phyloP scores from a whole-genome alignment of 2,329 filamentous ascomycete species.

The Xylariaceae sp. region DNA sequence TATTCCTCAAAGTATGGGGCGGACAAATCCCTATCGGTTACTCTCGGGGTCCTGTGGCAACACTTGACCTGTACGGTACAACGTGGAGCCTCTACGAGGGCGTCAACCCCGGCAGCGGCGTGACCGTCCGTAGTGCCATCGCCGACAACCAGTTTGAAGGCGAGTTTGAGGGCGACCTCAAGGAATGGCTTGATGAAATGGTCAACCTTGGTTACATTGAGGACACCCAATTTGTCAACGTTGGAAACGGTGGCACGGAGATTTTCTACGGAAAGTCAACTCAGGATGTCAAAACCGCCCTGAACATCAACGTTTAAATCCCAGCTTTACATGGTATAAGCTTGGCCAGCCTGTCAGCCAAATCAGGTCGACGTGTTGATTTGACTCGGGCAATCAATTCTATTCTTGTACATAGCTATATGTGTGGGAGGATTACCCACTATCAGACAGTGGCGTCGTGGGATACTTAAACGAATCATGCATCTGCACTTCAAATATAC shows the following conservation, averaged over 20 bases:
- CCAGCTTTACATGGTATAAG: neutral
- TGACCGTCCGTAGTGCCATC: constrained; percentile 21
- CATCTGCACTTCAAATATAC: too few relatives aligned
- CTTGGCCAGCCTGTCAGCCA: too few relatives aligned
- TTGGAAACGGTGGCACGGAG: constrained; percentile 21
- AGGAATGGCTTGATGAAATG: constrained; percentile 21
- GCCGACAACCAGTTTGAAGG: constrained; percentile 16
- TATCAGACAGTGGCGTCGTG: too few relatives aligned
- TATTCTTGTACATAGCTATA: too few relatives aligned
- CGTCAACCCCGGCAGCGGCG: constrained; percentile 19
- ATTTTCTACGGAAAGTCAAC: constrained; percentile 20
- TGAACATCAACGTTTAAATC: constrained; percentile 12
- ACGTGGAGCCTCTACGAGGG: constrained; percentile 23
- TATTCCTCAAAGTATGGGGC: constrained; percentile 22
- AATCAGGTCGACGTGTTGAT: too few relatives aligned
- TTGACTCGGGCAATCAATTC: too few relatives aligned
- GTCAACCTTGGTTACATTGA: constrained; percentile 16
- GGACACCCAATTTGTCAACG: constrained; percentile 17
- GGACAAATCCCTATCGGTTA: constrained; percentile 22
- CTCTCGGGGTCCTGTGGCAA: constrained; percentile 17
- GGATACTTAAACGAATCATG: too few relatives aligned
- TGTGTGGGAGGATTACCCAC: too few relatives aligned
- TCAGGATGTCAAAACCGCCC: constrained; percentile 10
- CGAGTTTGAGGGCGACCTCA: constrained; percentile 20
- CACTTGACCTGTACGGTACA: constrained; percentile 18